phyloP scores from a whole-genome alignment of 1,139 yeast genomes.

The Torulaspora pretoriensis region DNA sequence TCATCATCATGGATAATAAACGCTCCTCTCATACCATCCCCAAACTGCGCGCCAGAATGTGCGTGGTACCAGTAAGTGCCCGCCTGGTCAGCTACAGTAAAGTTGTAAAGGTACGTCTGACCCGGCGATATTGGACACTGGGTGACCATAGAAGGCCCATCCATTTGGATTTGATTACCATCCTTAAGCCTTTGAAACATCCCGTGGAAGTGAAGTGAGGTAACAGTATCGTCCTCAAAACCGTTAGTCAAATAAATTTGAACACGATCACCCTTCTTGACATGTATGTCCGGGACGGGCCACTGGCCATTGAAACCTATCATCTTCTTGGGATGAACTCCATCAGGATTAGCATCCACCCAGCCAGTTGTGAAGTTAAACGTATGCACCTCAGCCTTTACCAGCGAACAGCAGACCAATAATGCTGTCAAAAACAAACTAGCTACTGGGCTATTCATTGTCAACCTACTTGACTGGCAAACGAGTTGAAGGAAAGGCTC shows the following conservation, averaged over 20 bases:
- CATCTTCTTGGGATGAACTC: constrained; percentile 45
- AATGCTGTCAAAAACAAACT: constrained; percentile 3
- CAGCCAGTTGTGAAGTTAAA: constrained; percentile 53
- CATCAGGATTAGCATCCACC: constrained; percentile 65
- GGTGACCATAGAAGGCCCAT: constrained; percentile 73
- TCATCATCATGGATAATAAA: constrained; percentile 59
- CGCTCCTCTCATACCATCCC: constrained; percentile 75
- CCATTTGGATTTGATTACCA: constrained; percentile 52
- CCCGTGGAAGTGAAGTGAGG: constrained; percentile 76
- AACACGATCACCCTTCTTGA: constrained; percentile 60
- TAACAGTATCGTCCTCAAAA: constrained; percentile 41
- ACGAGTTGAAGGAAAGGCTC: too few relatives aligned
- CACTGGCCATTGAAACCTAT: constrained; percentile 67
- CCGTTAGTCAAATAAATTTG: constrained; percentile 56
- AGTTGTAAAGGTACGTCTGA: constrained; percentile 56
- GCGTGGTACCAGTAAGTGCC: constrained; percentile 84
- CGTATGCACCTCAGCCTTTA: constrained; percentile 45
- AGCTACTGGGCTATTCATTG: neutral
- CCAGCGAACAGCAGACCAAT: constrained; percentile 7
- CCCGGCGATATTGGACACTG: constrained; percentile 77
- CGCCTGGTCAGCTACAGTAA: constrained; percentile 58
- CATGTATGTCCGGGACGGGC: constrained; percentile 70
- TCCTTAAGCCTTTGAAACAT: constrained; percentile 52
- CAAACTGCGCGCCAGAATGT: constrained; percentile 72
- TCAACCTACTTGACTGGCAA: neutral